Base-by-base conservation (phyloP, 768 basidiomycete species). In the Rossbeevera mucosa region DNA sequence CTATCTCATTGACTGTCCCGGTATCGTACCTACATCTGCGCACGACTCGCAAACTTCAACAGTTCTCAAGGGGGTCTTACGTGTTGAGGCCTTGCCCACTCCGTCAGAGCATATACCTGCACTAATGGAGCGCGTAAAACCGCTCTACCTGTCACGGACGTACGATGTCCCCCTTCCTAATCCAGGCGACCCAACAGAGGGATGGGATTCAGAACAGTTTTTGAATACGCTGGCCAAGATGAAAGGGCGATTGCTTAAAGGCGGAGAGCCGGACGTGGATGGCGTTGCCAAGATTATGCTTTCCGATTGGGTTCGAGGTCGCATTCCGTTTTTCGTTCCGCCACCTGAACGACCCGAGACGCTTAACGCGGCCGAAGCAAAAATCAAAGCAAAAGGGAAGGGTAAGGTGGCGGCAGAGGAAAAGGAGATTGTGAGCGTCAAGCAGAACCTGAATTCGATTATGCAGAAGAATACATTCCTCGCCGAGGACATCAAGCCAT, bases 1-100 rank as follows among this genome's bases (percentile, higher is more conserved):
- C 67, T 99, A 97, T 76, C 86, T 99, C 60, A 97, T 99, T 74
- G 96, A 99, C 72, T 99, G 96, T 67, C 96, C 96, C 25, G 96
- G 96, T 45, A 91, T 98, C 69, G 96, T 97, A 2, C 95, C 95
- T 2, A 86, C 93, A 16, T 94, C 93, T 21, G 88, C 92, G 2
- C 79, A 89, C 56, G 94, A 98, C 70, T 81, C 88, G 2, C 86
- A 95, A 64, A 91, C 92, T 0, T 81, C 84, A 14, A 96, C 86
- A 4, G 96, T 98, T 21, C 80, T 99, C 53, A 99, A 99, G 72
- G 96, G 95, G 18, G 94, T 97, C 45, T 83, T 98, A 33, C 88
- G 95, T 53, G 92, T 98, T 20, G 95, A 98, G 72, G 93, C 94
- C 50, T 80, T 99, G 14, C 80, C 91, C 2, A 89, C 86, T 20